phyloP scores from a whole-genome alignment of 139 green algal species.

The Coccomyxa sp. region DNA sequence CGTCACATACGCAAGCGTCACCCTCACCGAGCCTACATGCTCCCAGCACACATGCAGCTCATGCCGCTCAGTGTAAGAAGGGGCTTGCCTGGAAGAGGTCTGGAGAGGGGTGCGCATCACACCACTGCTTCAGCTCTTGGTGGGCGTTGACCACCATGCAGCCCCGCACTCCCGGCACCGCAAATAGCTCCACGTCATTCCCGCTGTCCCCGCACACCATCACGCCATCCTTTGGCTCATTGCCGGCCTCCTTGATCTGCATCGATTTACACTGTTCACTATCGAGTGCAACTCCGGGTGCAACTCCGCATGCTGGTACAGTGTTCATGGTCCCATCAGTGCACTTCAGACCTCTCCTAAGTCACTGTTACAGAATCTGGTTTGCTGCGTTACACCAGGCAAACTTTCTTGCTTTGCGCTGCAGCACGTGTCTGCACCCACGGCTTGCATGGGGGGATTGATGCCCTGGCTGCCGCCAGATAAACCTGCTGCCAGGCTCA shows the following conservation, averaged over 20 bases:
- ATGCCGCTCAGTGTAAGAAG: neutral
- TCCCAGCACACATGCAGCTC: neutral
- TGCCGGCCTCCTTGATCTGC: slow-evolving; percentile 25
- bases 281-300: too few relatives aligned
- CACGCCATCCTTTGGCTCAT: slow-evolving; percentile 32
- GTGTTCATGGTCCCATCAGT: too few relatives aligned
- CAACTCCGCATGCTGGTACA: too few relatives aligned
- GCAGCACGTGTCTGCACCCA: too few relatives aligned
- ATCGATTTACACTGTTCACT: too few relatives aligned
- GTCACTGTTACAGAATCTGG: too few relatives aligned
- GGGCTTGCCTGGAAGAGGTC: slow-evolving; percentile 27
- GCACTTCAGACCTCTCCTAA: too few relatives aligned
- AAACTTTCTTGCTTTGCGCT: too few relatives aligned
- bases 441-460: too few relatives aligned
- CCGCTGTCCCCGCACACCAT: slow-evolving; percentile 91
- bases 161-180: slow-evolving; percentile 66
- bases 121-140: slow-evolving; percentile 72
- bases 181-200: slow-evolving; percentile 92
- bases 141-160: slow-evolving; percentile 88
- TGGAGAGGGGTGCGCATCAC: slow-evolving; percentile 29
- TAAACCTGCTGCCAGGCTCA: too few relatives aligned
- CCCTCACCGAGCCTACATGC: neutral
- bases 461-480: too few relatives aligned
- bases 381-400: too few relatives aligned
- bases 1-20: neutral